A percentile compares a stretch with the other conserved stretches of the same genome.
Conservation (phyloP, 257 asterid genomes). For the Petrea volubilis region DNA sequence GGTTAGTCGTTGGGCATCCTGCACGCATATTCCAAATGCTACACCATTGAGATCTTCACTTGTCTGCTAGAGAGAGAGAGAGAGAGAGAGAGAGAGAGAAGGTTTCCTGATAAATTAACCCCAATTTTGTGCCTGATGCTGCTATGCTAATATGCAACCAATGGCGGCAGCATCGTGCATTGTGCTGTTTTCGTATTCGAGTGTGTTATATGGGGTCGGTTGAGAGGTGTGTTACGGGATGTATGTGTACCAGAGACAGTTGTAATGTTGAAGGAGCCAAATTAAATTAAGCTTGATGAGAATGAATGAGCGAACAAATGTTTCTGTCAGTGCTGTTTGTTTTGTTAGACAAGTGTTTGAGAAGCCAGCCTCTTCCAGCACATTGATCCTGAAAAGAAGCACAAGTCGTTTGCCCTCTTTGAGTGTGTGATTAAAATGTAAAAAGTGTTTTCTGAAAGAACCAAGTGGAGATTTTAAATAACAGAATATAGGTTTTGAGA, state of each 20-base stretch:
- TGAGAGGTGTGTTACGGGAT: not conserved
- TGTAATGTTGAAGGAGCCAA: not conserved
- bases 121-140: not conserved
- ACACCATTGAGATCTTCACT: conserved; percentile 48
- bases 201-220: not conserved
- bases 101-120: not conserved
- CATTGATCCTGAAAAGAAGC: too few species aligned
- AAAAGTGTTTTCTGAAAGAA: too few species aligned
- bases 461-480: too few species aligned
- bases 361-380: too few species aligned
- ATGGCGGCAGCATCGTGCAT: not conserved
- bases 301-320: not conserved
- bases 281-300: not conserved
- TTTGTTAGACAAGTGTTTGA: too few species aligned
- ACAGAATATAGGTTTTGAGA: too few species aligned
- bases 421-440: too few species aligned
- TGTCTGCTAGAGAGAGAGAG: conserved; percentile 39
- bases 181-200: not conserved
- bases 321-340: not conserved
- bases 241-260: conserved; percentile 11
- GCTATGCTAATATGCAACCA: not conserved
- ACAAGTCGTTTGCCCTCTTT: too few species aligned
- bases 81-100: too few species aligned
- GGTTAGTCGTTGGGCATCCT: conserved; percentile 63
- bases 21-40: conserved; percentile 48